Percentiles rank a stretch among this genome's conserved stretches.
Conservation (phyloP, 2,329 filamentous ascomycete genomes). For the Epichloe bromicola region DNA sequence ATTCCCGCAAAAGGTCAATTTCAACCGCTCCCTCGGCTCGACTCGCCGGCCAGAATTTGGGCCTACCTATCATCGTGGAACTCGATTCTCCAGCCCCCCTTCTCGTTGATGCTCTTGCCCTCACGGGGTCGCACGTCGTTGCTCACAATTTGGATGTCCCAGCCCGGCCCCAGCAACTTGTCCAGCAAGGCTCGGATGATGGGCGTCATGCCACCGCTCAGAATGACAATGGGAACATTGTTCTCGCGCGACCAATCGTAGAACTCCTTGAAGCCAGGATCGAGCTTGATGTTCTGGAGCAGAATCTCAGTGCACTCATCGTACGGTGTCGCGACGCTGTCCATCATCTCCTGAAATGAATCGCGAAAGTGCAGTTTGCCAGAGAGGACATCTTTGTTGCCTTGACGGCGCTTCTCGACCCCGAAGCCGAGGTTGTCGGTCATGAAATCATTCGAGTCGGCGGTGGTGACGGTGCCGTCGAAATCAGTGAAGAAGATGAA, state of each 20-base stretch:
- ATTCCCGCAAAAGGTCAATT: background rate
- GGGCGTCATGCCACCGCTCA: slow-evolving; percentile 86
- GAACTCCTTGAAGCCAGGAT: slow-evolving; percentile 80
- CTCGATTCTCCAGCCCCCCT: slow-evolving; percentile 74
- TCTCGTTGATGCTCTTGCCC: slow-evolving; percentile 62
- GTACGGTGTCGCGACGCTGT: slow-evolving; percentile 70
- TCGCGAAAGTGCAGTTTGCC: slow-evolving; percentile 65
- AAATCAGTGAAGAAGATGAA: slow-evolving; percentile 99
- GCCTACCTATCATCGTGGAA: slow-evolving; percentile 73
- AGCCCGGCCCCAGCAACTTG: slow-evolving; percentile 63
- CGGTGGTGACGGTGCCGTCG: slow-evolving; percentile 81
- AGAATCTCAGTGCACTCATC: slow-evolving; percentile 69
- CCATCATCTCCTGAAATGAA: slow-evolving; percentile 83
- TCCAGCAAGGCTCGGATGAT: slow-evolving; percentile 76
- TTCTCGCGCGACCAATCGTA: slow-evolving; percentile 68
- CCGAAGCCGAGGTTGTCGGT: slow-evolving; percentile 91
- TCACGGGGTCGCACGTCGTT: slow-evolving; percentile 58
- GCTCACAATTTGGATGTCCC: slow-evolving; percentile 79
- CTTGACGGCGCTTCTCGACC: slow-evolving; percentile 50
- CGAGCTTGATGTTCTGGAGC: slow-evolving; percentile 71
- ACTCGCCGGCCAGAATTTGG: background rate
- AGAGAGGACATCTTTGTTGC: slow-evolving; percentile 66
- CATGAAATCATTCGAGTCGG: slow-evolving; percentile 56
- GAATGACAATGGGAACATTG: slow-evolving; percentile 83
- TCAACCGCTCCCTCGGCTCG: background rate